Conservation (phyloP, 139 green algal genomes). For the Tetratostichococcus sp. region DNA sequence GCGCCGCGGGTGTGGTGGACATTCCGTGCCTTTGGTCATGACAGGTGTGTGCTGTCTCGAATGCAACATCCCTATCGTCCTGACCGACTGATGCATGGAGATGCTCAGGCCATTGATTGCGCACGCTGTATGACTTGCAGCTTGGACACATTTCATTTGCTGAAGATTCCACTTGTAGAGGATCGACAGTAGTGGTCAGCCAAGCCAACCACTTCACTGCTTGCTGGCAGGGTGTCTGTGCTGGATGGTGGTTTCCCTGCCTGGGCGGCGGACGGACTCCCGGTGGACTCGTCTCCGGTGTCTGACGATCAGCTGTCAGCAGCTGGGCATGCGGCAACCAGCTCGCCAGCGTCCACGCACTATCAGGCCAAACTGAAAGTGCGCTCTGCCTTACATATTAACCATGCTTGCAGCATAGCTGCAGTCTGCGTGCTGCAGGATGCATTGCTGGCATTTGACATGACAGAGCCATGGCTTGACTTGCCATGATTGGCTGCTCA, state of each 20-base stretch:
- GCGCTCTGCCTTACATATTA: background rate
- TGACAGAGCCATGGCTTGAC: too few species aligned
- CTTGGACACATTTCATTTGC: too few species aligned
- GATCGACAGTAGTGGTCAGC: too few species aligned
- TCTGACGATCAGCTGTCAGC: constrained; percentile 30
- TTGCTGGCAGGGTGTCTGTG: constrained; percentile 67
- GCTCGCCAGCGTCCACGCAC: background rate
- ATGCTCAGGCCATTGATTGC: background rate
- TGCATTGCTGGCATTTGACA: constrained; percentile 6
- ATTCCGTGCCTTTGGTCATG: constrained; percentile 78
- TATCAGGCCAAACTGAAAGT: constrained; percentile 12
- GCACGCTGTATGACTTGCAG: too few species aligned
- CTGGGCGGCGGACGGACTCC: constrained; percentile 55
- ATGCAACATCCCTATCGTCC: too few species aligned
- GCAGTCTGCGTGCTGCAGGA: too few species aligned
- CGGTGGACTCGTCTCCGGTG: constrained; percentile 31
- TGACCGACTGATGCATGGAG: background rate
- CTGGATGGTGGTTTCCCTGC: constrained; percentile 85
- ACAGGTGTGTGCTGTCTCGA: constrained; percentile 24
- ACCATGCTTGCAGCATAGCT: too few species aligned
- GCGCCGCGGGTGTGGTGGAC: constrained; percentile 89
- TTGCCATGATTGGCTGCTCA: too few species aligned
- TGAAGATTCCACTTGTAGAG: too few species aligned
- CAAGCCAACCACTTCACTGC: too few species aligned
- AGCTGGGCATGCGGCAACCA: constrained; percentile 15